Evolutionary conservation across 495 filamentous ascomycete genomes (phyloP), one percentile per base, ranked within the genome.

Genomic region (Acidomyces sp.): DNA sequence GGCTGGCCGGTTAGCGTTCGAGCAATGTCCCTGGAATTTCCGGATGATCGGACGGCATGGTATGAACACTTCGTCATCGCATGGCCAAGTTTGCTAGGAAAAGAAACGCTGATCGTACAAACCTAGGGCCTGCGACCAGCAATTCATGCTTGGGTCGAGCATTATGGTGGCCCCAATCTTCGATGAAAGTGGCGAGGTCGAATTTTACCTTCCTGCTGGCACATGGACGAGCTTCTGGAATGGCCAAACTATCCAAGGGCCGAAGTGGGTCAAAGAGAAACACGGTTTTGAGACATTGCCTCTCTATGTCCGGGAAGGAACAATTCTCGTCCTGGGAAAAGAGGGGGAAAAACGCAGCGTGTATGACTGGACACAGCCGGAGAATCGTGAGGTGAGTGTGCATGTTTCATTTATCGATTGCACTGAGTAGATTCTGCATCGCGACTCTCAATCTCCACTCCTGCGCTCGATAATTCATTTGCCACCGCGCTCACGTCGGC

Each of bases 201-300:
- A 93, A 43, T 79, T 93, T 61, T 93, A 85, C 55, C 70, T 78
- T 9, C 57, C 94, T 27, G 72, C 84, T 1, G 85, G 85, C 0
- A 82, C 82, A 61, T 57, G 63, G 42, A 80, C 49, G 81, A 92
- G 62, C 55, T 94, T 46, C 80, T 94, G 17, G 45, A 78, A 86
- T 54, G 84, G 85, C 1, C 67, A 74, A 36, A 62, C 71, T 55
- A 66, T 81, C 4, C 11, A 42, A 10, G 54, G 51, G 12, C 43
- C 47, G 23, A 33, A 43, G 27, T 56, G 55, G 55, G 16, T 24
- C 11, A 56, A 34, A 34, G 48, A 56, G 46, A 52, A 42, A 35
- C 49, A 45, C 47, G 53, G 45, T 5, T 54, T 56, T 34, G 33
- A 29, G 11, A 51, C 23, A 4, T 35, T 47, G 10, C 55, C 55